Evolutionary conservation across 1,139 yeast species (phyloP).

Genomic region (Candida sp.): DNA sequence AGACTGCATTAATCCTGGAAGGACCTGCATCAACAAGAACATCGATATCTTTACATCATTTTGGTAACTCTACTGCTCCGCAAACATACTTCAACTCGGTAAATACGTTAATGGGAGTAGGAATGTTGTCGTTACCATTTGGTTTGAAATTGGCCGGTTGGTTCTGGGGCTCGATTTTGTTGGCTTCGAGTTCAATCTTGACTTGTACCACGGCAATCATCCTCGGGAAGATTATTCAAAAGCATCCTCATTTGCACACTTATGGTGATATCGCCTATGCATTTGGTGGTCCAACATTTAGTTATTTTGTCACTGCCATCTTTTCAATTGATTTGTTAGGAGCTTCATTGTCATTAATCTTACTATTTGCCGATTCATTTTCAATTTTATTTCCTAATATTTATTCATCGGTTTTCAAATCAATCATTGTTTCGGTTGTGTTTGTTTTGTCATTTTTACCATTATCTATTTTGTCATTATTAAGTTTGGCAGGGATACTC

Average conservation of each 20-base stretch:
- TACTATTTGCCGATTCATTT: slow-evolving; percentile 84
- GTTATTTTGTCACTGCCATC: slow-evolving; percentile 62
- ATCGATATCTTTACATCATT: slow-evolving; percentile 4
- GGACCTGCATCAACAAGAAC: slow-evolving; percentile 4
- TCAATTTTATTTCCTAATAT: slow-evolving; percentile 58
- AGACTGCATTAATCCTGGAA: slow-evolving; percentile 9
- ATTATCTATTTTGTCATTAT: slow-evolving; percentile 63
- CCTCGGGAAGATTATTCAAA: slow-evolving; percentile 30
- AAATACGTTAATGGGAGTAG: slow-evolving; percentile 84
- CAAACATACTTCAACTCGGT: slow-evolving; percentile 89
- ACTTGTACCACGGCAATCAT: slow-evolving; percentile 70
- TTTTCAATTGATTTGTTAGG: slow-evolving; percentile 79
- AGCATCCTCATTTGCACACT: slow-evolving; percentile 27
- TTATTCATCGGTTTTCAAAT: slow-evolving; percentile 48
- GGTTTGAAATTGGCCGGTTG: slow-evolving; percentile 83
- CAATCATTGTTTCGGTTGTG: slow-evolving; percentile 41
- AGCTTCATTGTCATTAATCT: slow-evolving; percentile 71
- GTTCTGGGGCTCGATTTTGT: slow-evolving; percentile 57
- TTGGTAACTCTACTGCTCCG: slow-evolving; percentile 57
- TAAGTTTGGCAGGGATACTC: slow-evolving; percentile 72
- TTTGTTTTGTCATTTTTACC: slow-evolving; percentile 72
- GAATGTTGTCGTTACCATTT: slow-evolving; percentile 77
- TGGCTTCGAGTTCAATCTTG: slow-evolving; percentile 54
- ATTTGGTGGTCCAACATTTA: slow-evolving; percentile 42
- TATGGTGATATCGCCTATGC: slow-evolving; percentile 46